phyloP scores from a whole-genome alignment of 2,329 filamentous ascomycete genomes.

The Exophiala viscosa region DNA sequence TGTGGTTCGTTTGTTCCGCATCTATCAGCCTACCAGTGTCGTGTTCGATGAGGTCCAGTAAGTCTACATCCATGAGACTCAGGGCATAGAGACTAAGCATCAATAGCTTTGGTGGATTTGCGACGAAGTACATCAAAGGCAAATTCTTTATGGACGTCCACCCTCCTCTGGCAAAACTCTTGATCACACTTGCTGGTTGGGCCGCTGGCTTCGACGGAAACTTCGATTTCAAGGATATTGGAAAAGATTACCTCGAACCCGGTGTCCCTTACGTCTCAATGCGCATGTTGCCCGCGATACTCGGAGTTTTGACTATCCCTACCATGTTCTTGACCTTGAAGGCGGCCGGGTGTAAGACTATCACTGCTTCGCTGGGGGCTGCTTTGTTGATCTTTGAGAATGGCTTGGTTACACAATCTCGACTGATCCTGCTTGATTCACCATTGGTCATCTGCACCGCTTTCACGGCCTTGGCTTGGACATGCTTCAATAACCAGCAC shows the following conservation, averaged over 20 bases:
- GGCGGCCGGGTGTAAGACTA: conserved; percentile 80
- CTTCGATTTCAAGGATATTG: conserved; percentile 99
- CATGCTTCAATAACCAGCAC: conserved; percentile 93
- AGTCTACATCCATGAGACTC: conserved; percentile 39
- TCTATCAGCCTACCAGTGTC: conserved; percentile 92
- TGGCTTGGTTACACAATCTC: conserved; percentile 88
- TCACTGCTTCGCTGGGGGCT: conserved; percentile 77
- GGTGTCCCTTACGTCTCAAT: conserved; percentile 96
- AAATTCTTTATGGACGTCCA: conserved; percentile 99
- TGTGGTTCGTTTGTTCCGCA: conserved; percentile 83
- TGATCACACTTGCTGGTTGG: conserved; percentile 93
- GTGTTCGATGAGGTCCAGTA: conserved; percentile 99
- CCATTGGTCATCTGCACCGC: conserved; percentile 91
- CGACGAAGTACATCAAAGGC: conserved; percentile 98
- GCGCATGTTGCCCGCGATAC: conserved; percentile 86
- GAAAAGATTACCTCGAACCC: conserved; percentile 95
- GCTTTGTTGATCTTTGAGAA: conserved; percentile 94
- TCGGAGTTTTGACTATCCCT: conserved; percentile 82
- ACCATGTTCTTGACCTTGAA: conserved; percentile 94
- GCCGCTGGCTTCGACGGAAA: conserved; percentile 89
- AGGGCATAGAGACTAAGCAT: conserved; percentile 5
- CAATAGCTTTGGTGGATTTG: conserved; percentile 89
- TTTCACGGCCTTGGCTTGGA: conserved; percentile 84
- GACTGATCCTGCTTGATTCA: conserved; percentile 92
- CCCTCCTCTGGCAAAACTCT: conserved; percentile 90